These are phyloP conservation scores for Diplodia mutila DNA, from an alignment of 2,329 filamentous ascomycete species.

Conservation along the genomic window DNA sequence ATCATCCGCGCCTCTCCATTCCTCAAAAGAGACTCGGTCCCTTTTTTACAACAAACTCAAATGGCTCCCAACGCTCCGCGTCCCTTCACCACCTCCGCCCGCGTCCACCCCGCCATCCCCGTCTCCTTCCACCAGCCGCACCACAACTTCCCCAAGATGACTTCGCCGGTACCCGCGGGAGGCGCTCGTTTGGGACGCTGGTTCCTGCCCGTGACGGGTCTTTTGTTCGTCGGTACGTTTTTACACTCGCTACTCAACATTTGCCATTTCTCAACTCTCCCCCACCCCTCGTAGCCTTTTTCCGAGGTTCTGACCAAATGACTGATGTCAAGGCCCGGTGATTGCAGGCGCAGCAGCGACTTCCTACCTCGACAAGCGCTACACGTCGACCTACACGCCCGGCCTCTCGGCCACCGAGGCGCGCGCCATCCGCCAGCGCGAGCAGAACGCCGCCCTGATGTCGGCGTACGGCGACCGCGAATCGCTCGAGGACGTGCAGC, in stretches of 20 bases:
- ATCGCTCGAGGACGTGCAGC: constrained; percentile 25
- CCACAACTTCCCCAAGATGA: constrained; percentile 8
- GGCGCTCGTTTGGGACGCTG: not conserved
- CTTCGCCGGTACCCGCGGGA: constrained; percentile 9
- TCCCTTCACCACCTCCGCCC: constrained; percentile 26
- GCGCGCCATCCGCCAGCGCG: constrained; percentile 10
- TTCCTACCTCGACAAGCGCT: constrained; percentile 23
- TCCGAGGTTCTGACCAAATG: too few relatives aligned
- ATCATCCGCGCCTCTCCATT: not conserved
- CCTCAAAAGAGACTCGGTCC: not conserved
- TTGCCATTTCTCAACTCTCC: too few relatives aligned
- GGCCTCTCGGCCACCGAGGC: constrained; percentile 7
- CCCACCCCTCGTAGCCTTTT: too few relatives aligned
- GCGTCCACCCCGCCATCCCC: constrained; percentile 26
- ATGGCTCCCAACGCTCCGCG: constrained; percentile 22
- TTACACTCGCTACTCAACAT: not conserved
- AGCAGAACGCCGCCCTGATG: constrained; percentile 25
- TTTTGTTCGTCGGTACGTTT: constrained; percentile 17
- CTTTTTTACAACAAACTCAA: not conserved
- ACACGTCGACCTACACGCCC: constrained; percentile 1
- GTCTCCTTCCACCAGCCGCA: constrained; percentile 20
- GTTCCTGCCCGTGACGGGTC: constrained; percentile 17
- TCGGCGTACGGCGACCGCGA: constrained; percentile 23
- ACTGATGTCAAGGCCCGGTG: not conserved
- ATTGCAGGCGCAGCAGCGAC: constrained; percentile 17